Conservation (phyloP, 495 filamentous ascomycete species). For the Penicillium maclennaniae region DNA sequence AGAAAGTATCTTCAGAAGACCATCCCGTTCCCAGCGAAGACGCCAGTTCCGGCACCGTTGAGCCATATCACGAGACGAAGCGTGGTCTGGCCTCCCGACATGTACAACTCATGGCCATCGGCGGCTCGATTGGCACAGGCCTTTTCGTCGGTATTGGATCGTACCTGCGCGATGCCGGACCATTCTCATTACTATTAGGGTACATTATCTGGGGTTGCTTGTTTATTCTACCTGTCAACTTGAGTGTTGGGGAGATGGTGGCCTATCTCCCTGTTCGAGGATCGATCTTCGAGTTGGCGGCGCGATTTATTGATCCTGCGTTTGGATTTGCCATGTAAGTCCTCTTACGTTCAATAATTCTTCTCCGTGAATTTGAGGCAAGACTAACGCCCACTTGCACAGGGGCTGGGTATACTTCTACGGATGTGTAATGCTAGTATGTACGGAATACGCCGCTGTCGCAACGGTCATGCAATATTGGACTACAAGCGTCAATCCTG, state of each 20-base stretch:
- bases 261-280: slow-evolving; percentile 70
- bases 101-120: slow-evolving; percentile 67
- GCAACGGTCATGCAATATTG: slow-evolving; percentile 70
- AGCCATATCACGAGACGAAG: slow-evolving; percentile 35
- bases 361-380: not conserved
- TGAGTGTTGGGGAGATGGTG: slow-evolving; percentile 58
- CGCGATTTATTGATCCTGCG: slow-evolving; percentile 64
- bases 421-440: slow-evolving; percentile 44
- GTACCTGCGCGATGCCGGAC: slow-evolving; percentile 63
- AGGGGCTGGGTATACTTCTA: slow-evolving; percentile 42
- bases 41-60: slow-evolving; percentile 15
- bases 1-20: slow-evolving; percentile 17
- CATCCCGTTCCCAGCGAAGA: slow-evolving; percentile 16
- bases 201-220: slow-evolving; percentile 46
- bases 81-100: slow-evolving; percentile 61
- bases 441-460: slow-evolving; percentile 65
- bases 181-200: slow-evolving; percentile 62
- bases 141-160: slow-evolving; percentile 71
- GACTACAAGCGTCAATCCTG: slow-evolving; percentile 45
- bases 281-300: slow-evolving; percentile 67
- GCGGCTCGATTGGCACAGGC: slow-evolving; percentile 73
- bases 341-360: not conserved
- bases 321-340: slow-evolving; percentile 64
- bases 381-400: slow-evolving; percentile 13
- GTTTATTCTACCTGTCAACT: slow-evolving; percentile 34